phyloP scores from a whole-genome alignment of 495 filamentous ascomycete genomes.

The Poronia punctata region DNA sequence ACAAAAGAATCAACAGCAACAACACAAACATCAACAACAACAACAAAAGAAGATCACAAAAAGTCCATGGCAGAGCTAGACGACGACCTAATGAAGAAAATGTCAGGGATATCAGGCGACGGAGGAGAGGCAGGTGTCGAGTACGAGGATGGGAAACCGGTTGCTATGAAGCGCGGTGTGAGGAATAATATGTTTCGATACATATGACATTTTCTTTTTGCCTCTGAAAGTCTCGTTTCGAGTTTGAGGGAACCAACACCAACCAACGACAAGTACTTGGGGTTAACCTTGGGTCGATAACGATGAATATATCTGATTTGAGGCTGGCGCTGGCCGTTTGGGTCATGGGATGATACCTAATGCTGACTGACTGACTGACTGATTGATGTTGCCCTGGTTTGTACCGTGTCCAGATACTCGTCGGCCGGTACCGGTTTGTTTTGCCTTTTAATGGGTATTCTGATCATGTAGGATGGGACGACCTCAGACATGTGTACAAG shows the following conservation, averaged over 20 bases:
- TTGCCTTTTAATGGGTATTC: too few species aligned
- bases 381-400: too few species aligned
- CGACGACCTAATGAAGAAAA: slow-evolving; percentile 57
- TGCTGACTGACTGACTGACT: too few species aligned
- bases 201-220: slow-evolving; percentile 5
- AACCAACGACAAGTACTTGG: background rate
- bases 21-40: background rate
- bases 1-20: background rate
- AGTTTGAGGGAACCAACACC: background rate
- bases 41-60: slow-evolving; percentile 17
- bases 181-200: slow-evolving; percentile 40
- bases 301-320: too few species aligned
- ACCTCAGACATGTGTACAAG: too few species aligned
- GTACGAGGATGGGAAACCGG: slow-evolving; percentile 68
- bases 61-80: slow-evolving; percentile 59
- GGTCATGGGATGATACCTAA: too few species aligned
- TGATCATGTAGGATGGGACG: too few species aligned
- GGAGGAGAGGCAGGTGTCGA: slow-evolving; percentile 75
- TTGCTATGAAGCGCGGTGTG: slow-evolving; percentile 70
- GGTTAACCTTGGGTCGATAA: too few species aligned
- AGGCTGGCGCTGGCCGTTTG: too few species aligned
- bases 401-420: too few species aligned
- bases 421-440: too few species aligned
- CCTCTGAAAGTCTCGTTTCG: background rate
- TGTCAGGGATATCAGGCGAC: slow-evolving; percentile 64